Conservation (phyloP, 2,329 filamentous ascomycete genomes). For the Cordyceps cateniannulata region DNA sequence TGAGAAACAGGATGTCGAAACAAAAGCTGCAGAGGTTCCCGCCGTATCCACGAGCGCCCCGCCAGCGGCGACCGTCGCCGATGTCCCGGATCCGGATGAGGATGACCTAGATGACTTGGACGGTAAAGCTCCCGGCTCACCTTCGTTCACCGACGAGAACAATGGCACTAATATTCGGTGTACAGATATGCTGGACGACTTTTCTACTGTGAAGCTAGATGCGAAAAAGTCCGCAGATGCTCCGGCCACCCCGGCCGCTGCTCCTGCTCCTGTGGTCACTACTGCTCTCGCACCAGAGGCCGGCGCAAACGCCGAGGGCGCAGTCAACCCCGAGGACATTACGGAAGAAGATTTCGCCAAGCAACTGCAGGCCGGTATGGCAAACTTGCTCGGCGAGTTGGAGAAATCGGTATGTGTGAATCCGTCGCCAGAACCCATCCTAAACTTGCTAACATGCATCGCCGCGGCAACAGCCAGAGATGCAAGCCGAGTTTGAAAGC, state of each 20-base stretch:
- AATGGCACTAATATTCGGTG: slow-evolving; percentile 9
- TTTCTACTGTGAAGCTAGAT: slow-evolving; percentile 57
- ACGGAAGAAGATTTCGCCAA: slow-evolving; percentile 76
- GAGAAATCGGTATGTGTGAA: slow-evolving; percentile 46
- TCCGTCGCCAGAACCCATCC: background rate
- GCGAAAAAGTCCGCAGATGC: slow-evolving; percentile 17
- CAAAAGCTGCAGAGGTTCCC: slow-evolving; percentile 15
- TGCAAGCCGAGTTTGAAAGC: slow-evolving; percentile 72
- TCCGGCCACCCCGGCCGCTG: slow-evolving; percentile 20
- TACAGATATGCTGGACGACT: slow-evolving; percentile 86
- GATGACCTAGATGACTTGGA: slow-evolving; percentile 90
- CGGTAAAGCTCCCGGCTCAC: slow-evolving; percentile 44
- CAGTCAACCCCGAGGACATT: slow-evolving; percentile 33
- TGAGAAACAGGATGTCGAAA: slow-evolving; percentile 19
- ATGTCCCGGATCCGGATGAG: slow-evolving; percentile 83
- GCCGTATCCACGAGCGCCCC: slow-evolving; percentile 12
- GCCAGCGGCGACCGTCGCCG: slow-evolving; percentile 31
- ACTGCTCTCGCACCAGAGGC: slow-evolving; percentile 12
- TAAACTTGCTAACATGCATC: background rate
- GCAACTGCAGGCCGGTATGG: slow-evolving; percentile 87
- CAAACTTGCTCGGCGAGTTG: slow-evolving; percentile 67
- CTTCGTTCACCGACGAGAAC: background rate
- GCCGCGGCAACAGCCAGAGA: slow-evolving; percentile 48
- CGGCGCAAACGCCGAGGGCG: slow-evolving; percentile 13
- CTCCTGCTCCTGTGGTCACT: slow-evolving; percentile 10